Percentiles rank a stretch among this genome's conserved stretches.
Evolutionary conservation across 1,284 basidiomycete genomes (phyloP).

Genomic region (Calocybe gambosa): DNA sequence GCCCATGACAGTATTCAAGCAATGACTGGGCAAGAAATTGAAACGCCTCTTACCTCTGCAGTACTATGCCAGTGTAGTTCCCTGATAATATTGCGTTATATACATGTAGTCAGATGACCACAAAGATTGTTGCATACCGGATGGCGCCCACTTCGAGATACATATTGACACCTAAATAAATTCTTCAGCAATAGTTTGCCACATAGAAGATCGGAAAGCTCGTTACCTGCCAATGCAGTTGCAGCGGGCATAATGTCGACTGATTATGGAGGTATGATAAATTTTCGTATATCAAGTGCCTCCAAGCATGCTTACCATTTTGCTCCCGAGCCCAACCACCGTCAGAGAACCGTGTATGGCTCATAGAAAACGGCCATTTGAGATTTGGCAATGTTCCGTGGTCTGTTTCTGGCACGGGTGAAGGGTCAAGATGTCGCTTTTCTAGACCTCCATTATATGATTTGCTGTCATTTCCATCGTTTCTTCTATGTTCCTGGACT

Average conservation of each 20-base stretch:
- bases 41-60: constrained; percentile 31
- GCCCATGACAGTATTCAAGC: background rate
- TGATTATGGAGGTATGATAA: constrained; percentile 9
- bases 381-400: constrained; percentile 33
- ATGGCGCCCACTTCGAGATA: constrained; percentile 48
- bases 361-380: constrained; percentile 57
- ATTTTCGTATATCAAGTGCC: background rate
- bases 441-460: constrained; percentile 44
- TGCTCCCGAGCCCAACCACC: constrained; percentile 58
- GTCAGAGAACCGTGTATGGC: constrained; percentile 45
- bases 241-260: constrained; percentile 40
- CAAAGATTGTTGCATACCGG: constrained; percentile 25
- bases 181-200: background rate
- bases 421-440: constrained; percentile 26
- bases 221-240: constrained; percentile 26
- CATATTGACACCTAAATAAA: constrained; percentile 45
- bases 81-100: constrained; percentile 21
- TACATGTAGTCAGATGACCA: background rate
- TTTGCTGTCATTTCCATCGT: constrained; percentile 32
- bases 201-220: background rate
- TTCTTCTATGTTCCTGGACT: background rate
- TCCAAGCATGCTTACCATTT: constrained; percentile 29
- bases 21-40: background rate
- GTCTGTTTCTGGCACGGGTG: constrained; percentile 46
- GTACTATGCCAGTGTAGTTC: constrained; percentile 60